phyloP scores from a whole-genome alignment of 139 green algal species.

The Eudorina sp. region DNA sequence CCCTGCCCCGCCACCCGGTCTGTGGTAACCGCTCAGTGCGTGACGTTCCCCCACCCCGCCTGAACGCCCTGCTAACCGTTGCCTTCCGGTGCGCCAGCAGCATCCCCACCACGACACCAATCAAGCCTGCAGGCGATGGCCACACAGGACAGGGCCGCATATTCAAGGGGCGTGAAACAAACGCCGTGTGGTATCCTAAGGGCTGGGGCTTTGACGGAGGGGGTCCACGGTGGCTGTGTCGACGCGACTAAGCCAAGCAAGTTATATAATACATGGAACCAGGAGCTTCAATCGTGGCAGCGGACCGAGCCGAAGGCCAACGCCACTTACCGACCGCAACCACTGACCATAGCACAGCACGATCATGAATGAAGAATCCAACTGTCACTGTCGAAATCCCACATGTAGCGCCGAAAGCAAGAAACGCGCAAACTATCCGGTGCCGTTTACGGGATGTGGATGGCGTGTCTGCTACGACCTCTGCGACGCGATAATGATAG shows the following conservation, averaged over 20 bases:
- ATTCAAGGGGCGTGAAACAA: too few relatives aligned
- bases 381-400: not conserved
- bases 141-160: too few relatives aligned
- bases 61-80: slow-evolving; percentile 12
- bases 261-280: too few relatives aligned
- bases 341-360: slow-evolving; percentile 8
- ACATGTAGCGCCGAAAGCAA: slow-evolving; percentile 3
- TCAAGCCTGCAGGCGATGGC: not conserved
- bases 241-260: too few relatives aligned
- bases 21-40: too few relatives aligned
- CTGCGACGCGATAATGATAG: not conserved
- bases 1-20: too few relatives aligned
- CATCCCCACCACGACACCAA: not conserved
- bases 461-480: not conserved
- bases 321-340: not conserved
- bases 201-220: too few relatives aligned
- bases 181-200: too few relatives aligned
- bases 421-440: not conserved
- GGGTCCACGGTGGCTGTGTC: too few relatives aligned
- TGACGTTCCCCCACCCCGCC: too few relatives aligned
- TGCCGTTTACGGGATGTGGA: not conserved
- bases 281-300: too few relatives aligned
- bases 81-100: not conserved
- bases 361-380: slow-evolving; percentile 5
- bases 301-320: too few relatives aligned